Conservation (phyloP, 495 filamentous ascomycete species). For the Choiromyces venosus region DNA sequence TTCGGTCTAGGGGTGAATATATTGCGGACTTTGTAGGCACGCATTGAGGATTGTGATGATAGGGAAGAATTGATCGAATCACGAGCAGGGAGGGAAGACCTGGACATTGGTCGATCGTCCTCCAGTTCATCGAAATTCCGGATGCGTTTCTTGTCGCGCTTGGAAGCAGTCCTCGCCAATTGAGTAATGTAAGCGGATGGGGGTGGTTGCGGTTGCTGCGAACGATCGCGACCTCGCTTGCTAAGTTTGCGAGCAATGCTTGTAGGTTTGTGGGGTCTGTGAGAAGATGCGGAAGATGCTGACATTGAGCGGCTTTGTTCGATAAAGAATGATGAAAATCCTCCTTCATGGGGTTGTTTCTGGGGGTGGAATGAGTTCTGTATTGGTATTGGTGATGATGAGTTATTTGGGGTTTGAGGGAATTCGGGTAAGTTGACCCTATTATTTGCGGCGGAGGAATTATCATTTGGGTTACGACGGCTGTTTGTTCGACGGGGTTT, state of each 20-base stretch:
- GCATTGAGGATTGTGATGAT: conserved; percentile 34
- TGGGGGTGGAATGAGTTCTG: conserved; percentile 31
- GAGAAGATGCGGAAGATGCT: conserved; percentile 36
- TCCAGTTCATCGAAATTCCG: conserved; percentile 34
- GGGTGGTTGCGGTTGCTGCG: conserved; percentile 27
- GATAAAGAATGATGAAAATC: conserved; percentile 36
- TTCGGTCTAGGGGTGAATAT: conserved; percentile 39
- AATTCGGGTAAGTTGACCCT: conserved; percentile 18
- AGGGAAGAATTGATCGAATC: conserved; percentile 39
- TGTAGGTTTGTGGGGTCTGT: conserved; percentile 36
- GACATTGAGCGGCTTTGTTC: conserved; percentile 32
- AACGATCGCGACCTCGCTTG: conserved; percentile 31
- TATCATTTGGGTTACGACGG: conserved; percentile 13
- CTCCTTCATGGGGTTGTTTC: conserved; percentile 30
- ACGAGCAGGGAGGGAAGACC: conserved; percentile 32
- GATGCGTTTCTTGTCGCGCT: conserved; percentile 34
- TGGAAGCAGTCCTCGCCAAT: conserved; percentile 31
- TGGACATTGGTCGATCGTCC: conserved; percentile 35
- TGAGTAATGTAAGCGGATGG: conserved; percentile 39
- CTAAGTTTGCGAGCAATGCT: conserved; percentile 37
- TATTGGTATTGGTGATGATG: conserved; percentile 24
- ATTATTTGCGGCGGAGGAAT: not conserved
- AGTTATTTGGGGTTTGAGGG: conserved; percentile 25
- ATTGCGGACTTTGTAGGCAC: conserved; percentile 39
- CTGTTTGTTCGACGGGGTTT: conserved; percentile 28